Evolutionary conservation across 768 basidiomycete genomes (phyloP), one percentile per base, ranked within the genome.

Genomic region (Kwoniella bestiolae): DNA sequence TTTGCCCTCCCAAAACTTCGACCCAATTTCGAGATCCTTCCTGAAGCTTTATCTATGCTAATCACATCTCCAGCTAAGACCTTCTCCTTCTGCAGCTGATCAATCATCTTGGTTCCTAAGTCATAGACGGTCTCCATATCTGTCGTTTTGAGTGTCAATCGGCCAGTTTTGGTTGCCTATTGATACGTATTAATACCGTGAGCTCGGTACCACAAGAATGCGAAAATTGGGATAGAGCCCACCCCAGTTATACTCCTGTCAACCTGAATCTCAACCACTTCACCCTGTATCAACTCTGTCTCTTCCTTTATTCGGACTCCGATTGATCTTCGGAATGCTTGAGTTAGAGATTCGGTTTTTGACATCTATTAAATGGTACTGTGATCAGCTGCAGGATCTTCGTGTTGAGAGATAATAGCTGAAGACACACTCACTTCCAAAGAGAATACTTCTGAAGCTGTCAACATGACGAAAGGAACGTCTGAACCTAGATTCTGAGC

Each of bases 81-180:
- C 75, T 97, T 98, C 83, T 98, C 96, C 82, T 97, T 96, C 41
- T 92, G 90, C 29, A 99, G 83, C 3, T 94, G 89, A 71, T 99
- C 96, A 53, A 99, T 98, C 96, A 99, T 98, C 86, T 98, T 99
- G 55, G 89, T 92, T 11, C 96, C 96, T 31, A 98, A 86, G 82
- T 99, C 96, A 79, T 99, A 99, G 32, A 99, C 90, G 4, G 96
- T 98, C 83, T 98, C 96, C 96, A 99, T 98, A 80, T 98, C 95
- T 2, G 94, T 96, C 14, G 93, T 95, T 82, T 98, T 98, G 75
- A 99, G 90, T 0, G 96, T 98, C 66, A 98, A 81, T 80, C 96
- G 94, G 2, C 95, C 96, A 1, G 96, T 97, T 83, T 97, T 98
- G 3, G 94, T 96, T 0, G 94, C 92, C 94, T 96, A 47, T 47